These are phyloP conservation scores for Hyaloscypha variabilis DNA, from an alignment of 495 filamentous ascomycete genomes.

Conservation along the genomic window DNA sequence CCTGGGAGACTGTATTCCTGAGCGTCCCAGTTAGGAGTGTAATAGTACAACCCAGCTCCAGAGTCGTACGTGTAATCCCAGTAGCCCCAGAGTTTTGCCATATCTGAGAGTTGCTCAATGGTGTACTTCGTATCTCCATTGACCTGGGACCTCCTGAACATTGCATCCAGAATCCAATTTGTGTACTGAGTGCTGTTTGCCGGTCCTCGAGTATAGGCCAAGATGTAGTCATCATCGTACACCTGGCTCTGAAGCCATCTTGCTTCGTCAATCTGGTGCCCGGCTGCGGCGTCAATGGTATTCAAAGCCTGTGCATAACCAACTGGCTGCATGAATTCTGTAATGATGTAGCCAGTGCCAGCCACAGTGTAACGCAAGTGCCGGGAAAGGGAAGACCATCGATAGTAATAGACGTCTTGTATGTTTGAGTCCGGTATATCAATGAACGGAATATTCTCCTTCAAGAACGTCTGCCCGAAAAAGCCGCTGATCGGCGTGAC, in stretches of 20 bases:
- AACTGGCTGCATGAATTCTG: constrained; percentile 46
- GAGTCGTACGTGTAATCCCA: constrained; percentile 39
- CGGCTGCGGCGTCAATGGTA: constrained; percentile 44
- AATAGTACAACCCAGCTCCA: constrained; percentile 41
- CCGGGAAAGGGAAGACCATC: constrained; percentile 43
- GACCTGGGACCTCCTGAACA: constrained; percentile 41
- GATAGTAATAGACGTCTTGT: constrained; percentile 50
- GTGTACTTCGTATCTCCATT: constrained; percentile 43
- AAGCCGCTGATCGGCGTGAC: constrained; percentile 37
- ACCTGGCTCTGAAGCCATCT: constrained; percentile 45
- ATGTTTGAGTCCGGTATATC: constrained; percentile 45
- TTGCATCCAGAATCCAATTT: constrained; percentile 45
- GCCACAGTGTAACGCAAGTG: constrained; percentile 42
- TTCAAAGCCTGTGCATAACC: constrained; percentile 41
- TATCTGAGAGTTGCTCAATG: constrained; percentile 40
- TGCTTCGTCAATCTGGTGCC: constrained; percentile 49
- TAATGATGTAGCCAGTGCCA: constrained; percentile 46
- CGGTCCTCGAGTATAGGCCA: constrained; percentile 44
- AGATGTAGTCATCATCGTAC: constrained; percentile 45
- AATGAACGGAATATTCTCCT: constrained; percentile 51
- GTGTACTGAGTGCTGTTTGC: constrained; percentile 45
- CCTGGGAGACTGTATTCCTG: constrained; percentile 47
- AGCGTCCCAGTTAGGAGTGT: constrained; percentile 46
- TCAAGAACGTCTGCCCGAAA: constrained; percentile 34
- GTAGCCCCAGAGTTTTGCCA: constrained; percentile 41